Base-by-base conservation (phyloP, 2,329 filamentous ascomycete species). In the Cordyceps pruinosa region DNA sequence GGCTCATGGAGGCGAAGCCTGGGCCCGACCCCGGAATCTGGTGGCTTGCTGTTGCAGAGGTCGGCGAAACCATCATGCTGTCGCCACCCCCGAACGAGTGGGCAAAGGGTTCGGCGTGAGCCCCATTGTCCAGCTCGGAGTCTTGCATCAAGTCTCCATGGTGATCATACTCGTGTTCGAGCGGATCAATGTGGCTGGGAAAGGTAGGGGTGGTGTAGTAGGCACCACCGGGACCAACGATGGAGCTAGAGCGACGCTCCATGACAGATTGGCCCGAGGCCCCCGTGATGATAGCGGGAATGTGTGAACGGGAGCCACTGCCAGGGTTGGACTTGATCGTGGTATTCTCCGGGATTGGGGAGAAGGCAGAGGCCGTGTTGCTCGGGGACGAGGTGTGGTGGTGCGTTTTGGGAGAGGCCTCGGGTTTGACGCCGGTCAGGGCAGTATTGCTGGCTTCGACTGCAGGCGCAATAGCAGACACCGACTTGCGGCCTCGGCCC, bases 151-250 rank as follows among this genome's bases (percentile, higher is more conserved):
- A 89, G 66, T 93, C 90, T 71, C 83, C 84, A 75, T 90, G 89
- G 56, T 90, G 88, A 71, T 97, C 92, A 75, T 97, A 97, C 78
- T 97, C 93, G 81, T 96, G 91, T 77, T 97, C 93, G 72, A 97
- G 84, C 79, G 96, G 90, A 73, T 95, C 89, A 73, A 95, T 92
- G 72, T 97, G 93, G 71, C 89, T 94, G 69, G 95, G 90, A 74
- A 96, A 97, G 2, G 77, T 76, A 19, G 89, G 88, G 58, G 90
- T 88, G 50, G 89, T 85, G 69, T 96, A 97, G 73, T 88, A 96
- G 54, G 79, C 70, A 49, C 77, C 70, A 59, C 74, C 66, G 46
- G 75, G 68, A 62, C 71, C 71, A 30, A 47, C 35, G 60, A 73
- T 67, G 63, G 73, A 68, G 45, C 68, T 69, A 65, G 72, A 59